A percentile compares a stretch with the other conserved stretches of the same genome.
Evolutionary conservation across 768 basidiomycete species (phyloP).

Genomic region (Guyanaporus albipodus): DNA sequence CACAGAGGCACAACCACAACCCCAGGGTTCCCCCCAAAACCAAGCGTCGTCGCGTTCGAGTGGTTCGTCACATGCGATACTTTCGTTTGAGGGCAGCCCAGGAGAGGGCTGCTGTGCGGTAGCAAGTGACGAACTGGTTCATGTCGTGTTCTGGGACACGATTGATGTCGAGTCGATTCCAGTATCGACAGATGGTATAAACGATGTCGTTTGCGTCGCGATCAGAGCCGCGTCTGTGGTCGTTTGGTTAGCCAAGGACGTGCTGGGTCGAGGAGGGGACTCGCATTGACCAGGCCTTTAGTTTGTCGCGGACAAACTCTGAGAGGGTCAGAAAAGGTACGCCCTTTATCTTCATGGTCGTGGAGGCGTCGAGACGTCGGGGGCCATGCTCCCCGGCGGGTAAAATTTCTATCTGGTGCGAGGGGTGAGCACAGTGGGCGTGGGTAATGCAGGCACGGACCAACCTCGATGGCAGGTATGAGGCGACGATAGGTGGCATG

Average conservation of each 20-base stretch:
- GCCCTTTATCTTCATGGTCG: conserved; percentile 62
- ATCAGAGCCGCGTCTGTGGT: conserved; percentile 58
- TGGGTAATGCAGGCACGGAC: conserved; percentile 14
- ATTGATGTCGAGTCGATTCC: conserved; percentile 82
- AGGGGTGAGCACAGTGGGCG: conserved; percentile 4
- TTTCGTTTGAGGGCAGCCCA: conserved; percentile 75
- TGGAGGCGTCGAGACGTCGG: conserved; percentile 62
- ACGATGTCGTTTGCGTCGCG: conserved; percentile 75
- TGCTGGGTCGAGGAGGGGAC: conserved; percentile 19
- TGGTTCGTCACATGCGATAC: conserved; percentile 52
- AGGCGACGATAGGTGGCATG: conserved; percentile 71
- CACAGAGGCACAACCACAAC: neutral
- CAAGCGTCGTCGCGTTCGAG: too few species aligned
- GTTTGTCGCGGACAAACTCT: conserved; percentile 82
- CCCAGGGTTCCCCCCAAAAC: neutral
- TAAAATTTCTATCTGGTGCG: conserved; percentile 70
- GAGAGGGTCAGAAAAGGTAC: conserved; percentile 82
- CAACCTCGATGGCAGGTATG: conserved; percentile 74
- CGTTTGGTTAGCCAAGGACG: conserved; percentile 12
- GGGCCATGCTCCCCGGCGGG: conserved; percentile 81
- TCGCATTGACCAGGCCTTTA: conserved; percentile 80
- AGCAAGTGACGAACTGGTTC: conserved; percentile 63
- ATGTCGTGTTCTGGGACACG: conserved; percentile 84
- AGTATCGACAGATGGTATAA: conserved; percentile 67
- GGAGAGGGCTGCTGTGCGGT: conserved; percentile 59